These are phyloP conservation scores for Fonsecaea pedrosoi DNA, from an alignment of 2,329 filamentous ascomycete genomes.

Conservation along the genomic window DNA sequence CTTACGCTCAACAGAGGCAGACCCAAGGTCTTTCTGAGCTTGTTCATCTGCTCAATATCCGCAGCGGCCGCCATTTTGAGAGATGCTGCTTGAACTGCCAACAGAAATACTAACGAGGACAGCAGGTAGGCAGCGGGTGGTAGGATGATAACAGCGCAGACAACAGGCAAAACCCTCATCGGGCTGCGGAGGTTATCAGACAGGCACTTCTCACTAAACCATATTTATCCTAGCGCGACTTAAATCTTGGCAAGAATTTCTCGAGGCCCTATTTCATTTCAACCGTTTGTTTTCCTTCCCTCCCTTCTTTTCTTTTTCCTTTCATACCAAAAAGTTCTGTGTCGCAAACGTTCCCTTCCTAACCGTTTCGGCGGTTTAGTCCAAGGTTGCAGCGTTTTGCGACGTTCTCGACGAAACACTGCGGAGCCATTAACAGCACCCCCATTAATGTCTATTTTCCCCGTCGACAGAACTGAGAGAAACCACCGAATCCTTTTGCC, in stretches of 20 bases:
- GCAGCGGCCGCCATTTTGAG: constrained; percentile 36
- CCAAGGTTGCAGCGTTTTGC: constrained; percentile 26
- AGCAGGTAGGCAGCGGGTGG: background rate
- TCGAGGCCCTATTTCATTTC: background rate
- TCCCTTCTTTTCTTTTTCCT: constrained; percentile 11
- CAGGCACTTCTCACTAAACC: background rate
- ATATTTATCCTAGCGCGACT: background rate
- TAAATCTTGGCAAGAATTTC: constrained; percentile 17
- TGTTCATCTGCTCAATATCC: constrained; percentile 42
- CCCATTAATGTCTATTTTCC: constrained; percentile 34
- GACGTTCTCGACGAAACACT: constrained; percentile 26
- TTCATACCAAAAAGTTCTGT: constrained; percentile 27
- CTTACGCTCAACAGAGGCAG: constrained; percentile 40
- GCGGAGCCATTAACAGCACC: constrained; percentile 31
- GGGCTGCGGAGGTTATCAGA: background rate
- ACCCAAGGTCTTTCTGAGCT: constrained; percentile 41
- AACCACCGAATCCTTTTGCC: constrained; percentile 29
- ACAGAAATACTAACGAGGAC: background rate
- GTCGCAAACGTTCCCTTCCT: constrained; percentile 31
- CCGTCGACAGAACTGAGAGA: constrained; percentile 38
- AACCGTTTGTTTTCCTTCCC: background rate
- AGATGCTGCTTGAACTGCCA: background rate
- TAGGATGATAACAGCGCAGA: background rate
- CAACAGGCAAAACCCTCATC: background rate
- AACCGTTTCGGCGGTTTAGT: constrained; percentile 8